A percentile compares a stretch with the other conserved stretches of the same genome.
phyloP scores from a whole-genome alignment of 768 basidiomycete genomes.

The Podaxis carcinomalis region DNA sequence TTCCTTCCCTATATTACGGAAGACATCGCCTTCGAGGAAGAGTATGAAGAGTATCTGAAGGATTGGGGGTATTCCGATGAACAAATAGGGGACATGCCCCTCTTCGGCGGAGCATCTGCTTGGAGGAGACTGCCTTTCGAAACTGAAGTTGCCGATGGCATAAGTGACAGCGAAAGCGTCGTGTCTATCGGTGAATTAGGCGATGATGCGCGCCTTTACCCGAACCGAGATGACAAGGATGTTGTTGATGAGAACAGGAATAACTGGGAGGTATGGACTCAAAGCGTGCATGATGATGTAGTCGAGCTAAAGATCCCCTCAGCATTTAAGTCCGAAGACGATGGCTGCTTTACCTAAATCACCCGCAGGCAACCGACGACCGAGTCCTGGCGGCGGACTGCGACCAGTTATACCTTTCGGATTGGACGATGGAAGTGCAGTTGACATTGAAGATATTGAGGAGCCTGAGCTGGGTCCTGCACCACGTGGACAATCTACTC shows the following conservation, averaged over 20 bases:
- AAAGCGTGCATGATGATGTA: slow-evolving; percentile 2
- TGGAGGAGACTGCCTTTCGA: slow-evolving; percentile 86
- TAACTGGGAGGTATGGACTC: slow-evolving; percentile 84
- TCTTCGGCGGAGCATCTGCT: slow-evolving; percentile 44
- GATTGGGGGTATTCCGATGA: slow-evolving; percentile 76
- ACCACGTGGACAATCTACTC: slow-evolving; percentile 67
- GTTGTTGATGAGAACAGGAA: slow-evolving; percentile 78
- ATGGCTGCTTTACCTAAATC: slow-evolving; percentile 92
- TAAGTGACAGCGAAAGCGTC: slow-evolving; percentile 94
- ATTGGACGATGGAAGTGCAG: slow-evolving; percentile 69
- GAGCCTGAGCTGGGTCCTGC: slow-evolving; percentile 71
- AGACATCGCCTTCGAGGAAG: slow-evolving; percentile 92
- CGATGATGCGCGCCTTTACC: slow-evolving; percentile 67
- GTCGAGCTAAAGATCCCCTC: slow-evolving; percentile 5
- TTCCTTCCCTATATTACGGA: slow-evolving; percentile 92
- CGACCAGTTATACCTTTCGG: slow-evolving; percentile 76
- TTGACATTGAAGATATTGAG: slow-evolving; percentile 75
- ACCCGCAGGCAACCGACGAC: slow-evolving; percentile 75
- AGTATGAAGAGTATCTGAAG: slow-evolving; percentile 95
- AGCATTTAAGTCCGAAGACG: slow-evolving; percentile 97
- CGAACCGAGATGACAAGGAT: slow-evolving; percentile 58
- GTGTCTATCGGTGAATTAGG: slow-evolving; percentile 86
- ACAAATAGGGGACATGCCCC: slow-evolving; percentile 20
- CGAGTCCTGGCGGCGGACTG: slow-evolving; percentile 79
- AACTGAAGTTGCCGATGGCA: slow-evolving; percentile 77